phyloP scores from a whole-genome alignment of 2,329 filamentous ascomycete genomes.

The Didymellaceae sp. region DNA sequence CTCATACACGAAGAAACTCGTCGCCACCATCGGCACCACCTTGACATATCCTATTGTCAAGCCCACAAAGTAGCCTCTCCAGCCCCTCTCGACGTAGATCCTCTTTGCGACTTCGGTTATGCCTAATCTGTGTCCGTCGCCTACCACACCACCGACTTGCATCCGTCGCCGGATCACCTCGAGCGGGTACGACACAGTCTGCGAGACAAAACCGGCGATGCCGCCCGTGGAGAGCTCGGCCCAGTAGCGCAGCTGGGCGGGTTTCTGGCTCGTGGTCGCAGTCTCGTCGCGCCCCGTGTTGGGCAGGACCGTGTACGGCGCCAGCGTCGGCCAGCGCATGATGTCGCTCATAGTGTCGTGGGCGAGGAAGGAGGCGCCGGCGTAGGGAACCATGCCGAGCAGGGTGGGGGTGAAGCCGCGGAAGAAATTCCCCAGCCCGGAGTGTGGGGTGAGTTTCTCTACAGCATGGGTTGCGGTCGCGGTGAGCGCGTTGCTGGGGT shows the following conservation, averaged over 20 bases:
- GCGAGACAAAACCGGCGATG: slow-evolving; percentile 83
- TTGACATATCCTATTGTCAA: slow-evolving; percentile 95
- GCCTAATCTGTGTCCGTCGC: slow-evolving; percentile 79
- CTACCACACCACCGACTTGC: slow-evolving; percentile 95
- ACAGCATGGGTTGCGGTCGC: slow-evolving; percentile 53
- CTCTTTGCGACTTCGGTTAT: slow-evolving; percentile 78
- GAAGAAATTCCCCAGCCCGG: slow-evolving; percentile 89
- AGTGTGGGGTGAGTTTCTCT: slow-evolving; percentile 63
- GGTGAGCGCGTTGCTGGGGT: slow-evolving; percentile 49
- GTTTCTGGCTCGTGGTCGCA: slow-evolving; percentile 58
- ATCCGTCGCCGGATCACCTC: slow-evolving; percentile 92
- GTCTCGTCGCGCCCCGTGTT: slow-evolving; percentile 54
- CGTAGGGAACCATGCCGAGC: slow-evolving; percentile 95
- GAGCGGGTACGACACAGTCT: slow-evolving; percentile 90
- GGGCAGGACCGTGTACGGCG: slow-evolving; percentile 77
- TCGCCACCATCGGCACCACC: slow-evolving; percentile 86
- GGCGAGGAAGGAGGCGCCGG: slow-evolving; percentile 92
- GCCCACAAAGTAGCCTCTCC: slow-evolving; percentile 88
- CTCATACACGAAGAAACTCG: slow-evolving; percentile 72
- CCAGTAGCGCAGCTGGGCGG: slow-evolving; percentile 78
- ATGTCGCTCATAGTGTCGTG: slow-evolving; percentile 90
- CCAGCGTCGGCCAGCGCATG: slow-evolving; percentile 72
- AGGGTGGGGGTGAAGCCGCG: slow-evolving; percentile 90
- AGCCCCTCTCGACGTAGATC: slow-evolving; percentile 78
- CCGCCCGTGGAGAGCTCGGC: slow-evolving; percentile 87